Percentiles rank a stretch among this genome's conserved stretches.
phyloP scores from a whole-genome alignment of 352 stramenopile genomes.

The Blastocystis sp. region DNA sequence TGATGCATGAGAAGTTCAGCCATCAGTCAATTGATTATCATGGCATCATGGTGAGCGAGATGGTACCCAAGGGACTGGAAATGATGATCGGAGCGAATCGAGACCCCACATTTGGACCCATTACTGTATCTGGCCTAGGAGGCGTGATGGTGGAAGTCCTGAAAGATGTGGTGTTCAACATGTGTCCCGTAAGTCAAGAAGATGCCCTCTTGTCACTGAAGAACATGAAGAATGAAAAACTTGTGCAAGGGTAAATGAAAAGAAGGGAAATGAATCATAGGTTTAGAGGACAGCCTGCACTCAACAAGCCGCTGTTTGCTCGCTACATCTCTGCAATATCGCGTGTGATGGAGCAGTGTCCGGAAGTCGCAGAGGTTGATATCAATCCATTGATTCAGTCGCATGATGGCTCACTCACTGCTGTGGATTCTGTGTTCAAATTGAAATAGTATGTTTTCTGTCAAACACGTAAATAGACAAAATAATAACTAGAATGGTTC shows the following conservation, averaged over 20 bases:
- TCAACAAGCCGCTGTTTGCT: slow-evolving; percentile 39
- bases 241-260: not conserved
- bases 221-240: not conserved
- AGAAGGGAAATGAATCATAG: not conserved
- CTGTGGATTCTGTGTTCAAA: slow-evolving; percentile 49
- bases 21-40: slow-evolving; percentile 9
- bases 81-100: slow-evolving; percentile 58
- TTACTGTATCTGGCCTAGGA: not conserved
- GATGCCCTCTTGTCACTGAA: not conserved
- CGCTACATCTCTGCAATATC: slow-evolving; percentile 3
- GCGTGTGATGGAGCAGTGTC: slow-evolving; percentile 11
- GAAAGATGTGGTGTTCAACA: slow-evolving; percentile 57
- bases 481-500: not conserved
- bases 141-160: slow-evolving; percentile 22
- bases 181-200: slow-evolving; percentile 9
- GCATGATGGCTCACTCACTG: not conserved
- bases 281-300: not conserved
- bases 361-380: slow-evolving; percentile 16
- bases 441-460: slow-evolving; percentile 30
- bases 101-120: slow-evolving; percentile 22
- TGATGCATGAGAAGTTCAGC: slow-evolving; percentile 36
- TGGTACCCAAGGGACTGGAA: slow-evolving; percentile 27
- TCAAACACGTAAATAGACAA: not conserved
- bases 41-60: slow-evolving; percentile 59
- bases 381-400: slow-evolving; percentile 45